A percentile compares a stretch with the other conserved stretches of the same genome.
Conservation (phyloP, 331 rosid species). For the Stylosanthes scabra region DNA sequence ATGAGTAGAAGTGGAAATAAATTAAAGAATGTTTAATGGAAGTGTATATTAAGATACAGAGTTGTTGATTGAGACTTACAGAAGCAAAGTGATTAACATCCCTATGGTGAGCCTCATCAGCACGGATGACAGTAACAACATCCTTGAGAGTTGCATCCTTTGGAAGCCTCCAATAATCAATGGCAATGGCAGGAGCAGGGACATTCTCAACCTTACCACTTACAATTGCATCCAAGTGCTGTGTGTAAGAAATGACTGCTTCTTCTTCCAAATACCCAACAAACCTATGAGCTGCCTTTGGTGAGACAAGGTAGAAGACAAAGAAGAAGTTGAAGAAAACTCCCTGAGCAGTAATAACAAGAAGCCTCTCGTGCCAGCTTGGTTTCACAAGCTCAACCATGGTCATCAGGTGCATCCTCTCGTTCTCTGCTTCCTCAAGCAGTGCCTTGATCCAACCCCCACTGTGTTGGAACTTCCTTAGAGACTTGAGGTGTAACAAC, state of each 20-base stretch:
- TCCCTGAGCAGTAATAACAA: constrained; percentile 80
- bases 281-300: constrained; percentile 79
- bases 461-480: constrained; percentile 75
- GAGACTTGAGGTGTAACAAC: constrained; percentile 75
- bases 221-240: constrained; percentile 63
- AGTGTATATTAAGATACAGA: background rate
- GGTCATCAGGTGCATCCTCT: constrained; percentile 95
- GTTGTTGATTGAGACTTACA: constrained; percentile 50
- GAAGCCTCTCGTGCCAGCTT: constrained; percentile 77
- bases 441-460: constrained; percentile 92
- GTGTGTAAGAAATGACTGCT: constrained; percentile 73
- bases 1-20: background rate
- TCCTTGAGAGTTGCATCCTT: constrained; percentile 84
- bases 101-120: constrained; percentile 94
- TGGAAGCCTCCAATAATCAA: constrained; percentile 95
- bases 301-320: constrained; percentile 69
- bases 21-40: too few species aligned
- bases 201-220: constrained; percentile 74
- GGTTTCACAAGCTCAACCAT: constrained; percentile 88
- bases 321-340: constrained; percentile 89
- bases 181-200: constrained; percentile 90
- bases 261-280: constrained; percentile 93
- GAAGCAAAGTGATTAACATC: constrained; percentile 97
- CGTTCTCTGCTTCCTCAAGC: constrained; percentile 94
- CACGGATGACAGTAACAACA: constrained; percentile 84